Base-by-base conservation (phyloP, 2,329 filamentous ascomycete genomes). In the Stemphylium vesicarium region DNA sequence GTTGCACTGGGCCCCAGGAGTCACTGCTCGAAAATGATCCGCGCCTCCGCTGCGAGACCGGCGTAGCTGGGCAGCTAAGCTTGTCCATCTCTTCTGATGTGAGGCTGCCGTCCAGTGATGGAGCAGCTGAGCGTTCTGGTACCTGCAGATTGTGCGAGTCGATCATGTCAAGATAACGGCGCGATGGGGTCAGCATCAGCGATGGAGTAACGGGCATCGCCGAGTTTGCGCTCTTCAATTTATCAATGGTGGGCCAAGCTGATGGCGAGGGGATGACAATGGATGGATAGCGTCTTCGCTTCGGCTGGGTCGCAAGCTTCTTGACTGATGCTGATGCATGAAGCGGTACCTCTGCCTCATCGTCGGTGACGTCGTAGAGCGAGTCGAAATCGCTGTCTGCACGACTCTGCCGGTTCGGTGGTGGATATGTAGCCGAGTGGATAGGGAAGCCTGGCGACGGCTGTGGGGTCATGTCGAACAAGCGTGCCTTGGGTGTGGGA, bases 71-170 rank as follows among this genome's bases (percentile, higher is more conserved):
- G 43, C 91, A 91, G 68, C 92, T 96, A 73, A 92, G 84, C 48
- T 84, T 84, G 1, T 92, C 91, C 75, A 96, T 84, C 72, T 96
- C 92, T 70, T 97, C 93, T 2, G 93, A 96, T 8, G 87, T 89
- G 67, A 95, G 79, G 76, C 92, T 96, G 18, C 92, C 93, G 77
- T 96, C 93, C 3, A 96, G 81, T 4, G 94, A 97, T 3, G 94
- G 94, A 4, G 93, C 89, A 5, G 91, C 89, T 50, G 91, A 93
- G 26, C 87, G 84, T 32, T 86, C 88, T 1, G 92, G 92, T 3
- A 94, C 82, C 42, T 86, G 83, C 18, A 87, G 82, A 40, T 72
- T 77, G 33, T 77, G 77, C 24, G 74, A 68, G 24, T 85, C 83
- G 73, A 96, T 86, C 69, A 90, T 88, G 10, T 86, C 87, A 63